These are phyloP conservation scores for Pseudognaphalium luteoalbum DNA, from an alignment of 129 eudicot species.

Conservation along the genomic window DNA sequence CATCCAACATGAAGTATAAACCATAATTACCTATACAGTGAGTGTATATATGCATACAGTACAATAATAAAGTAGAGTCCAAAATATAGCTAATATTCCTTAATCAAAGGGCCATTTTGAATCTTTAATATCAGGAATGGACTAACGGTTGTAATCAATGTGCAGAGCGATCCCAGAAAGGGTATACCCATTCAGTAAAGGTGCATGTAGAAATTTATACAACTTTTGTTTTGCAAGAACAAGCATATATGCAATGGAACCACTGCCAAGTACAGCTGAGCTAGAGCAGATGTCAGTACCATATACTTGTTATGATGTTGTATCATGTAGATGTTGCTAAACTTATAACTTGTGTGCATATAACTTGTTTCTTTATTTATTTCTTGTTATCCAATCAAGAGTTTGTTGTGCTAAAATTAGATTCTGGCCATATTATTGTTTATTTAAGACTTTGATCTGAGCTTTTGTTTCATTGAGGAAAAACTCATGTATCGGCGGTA, in stretches of 20 bases:
- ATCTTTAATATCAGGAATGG: neutral
- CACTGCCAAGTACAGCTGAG: slow-evolving; percentile 64
- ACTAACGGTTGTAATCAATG: slow-evolving; percentile 11
- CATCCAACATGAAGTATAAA: slow-evolving; percentile 9
- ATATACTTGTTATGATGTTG: slow-evolving; percentile 58
- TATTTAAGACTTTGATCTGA: neutral
- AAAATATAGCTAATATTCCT: no score
- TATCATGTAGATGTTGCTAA: slow-evolving; percentile 80
- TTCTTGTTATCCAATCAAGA: slow-evolving; percentile 13
- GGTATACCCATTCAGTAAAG: slow-evolving; percentile 87
- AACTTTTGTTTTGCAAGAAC: slow-evolving; percentile 66
- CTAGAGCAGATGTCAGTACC: slow-evolving; percentile 74
- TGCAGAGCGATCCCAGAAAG: slow-evolving; percentile 83
- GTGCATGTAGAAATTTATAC: slow-evolving; percentile 73
- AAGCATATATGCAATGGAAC: slow-evolving; percentile 60
- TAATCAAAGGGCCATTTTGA: neutral
- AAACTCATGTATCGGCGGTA: neutral
- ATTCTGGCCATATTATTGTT: slow-evolving; percentile 17
- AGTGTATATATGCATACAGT: no score
- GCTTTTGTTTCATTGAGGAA: slow-evolving; percentile 10
- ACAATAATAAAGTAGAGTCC: no score
- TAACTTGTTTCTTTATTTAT: neutral
- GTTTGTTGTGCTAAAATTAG: slow-evolving; percentile 28
- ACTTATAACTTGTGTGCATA: slow-evolving; percentile 22
- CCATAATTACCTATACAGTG: no score